phyloP scores from a whole-genome alignment of 495 filamentous ascomycete species.

The Aspergillus sparsus region DNA sequence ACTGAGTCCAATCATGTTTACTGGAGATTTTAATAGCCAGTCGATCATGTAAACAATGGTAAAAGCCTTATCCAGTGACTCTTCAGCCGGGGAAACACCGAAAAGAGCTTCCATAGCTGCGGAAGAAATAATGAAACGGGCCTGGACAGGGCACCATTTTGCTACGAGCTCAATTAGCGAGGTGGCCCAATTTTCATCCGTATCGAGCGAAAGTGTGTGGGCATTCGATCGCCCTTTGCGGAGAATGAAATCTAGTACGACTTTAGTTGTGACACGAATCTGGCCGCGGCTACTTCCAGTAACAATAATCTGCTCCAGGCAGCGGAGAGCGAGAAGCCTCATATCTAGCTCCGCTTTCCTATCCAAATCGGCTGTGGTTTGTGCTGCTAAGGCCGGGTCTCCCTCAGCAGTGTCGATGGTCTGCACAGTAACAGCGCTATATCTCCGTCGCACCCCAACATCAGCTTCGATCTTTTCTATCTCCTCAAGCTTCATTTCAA shows the following conservation, averaged over 20 bases:
- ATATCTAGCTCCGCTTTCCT: constrained; percentile 82
- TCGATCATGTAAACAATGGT: constrained; percentile 73
- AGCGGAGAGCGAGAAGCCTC: constrained; percentile 77
- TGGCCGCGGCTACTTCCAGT: constrained; percentile 72
- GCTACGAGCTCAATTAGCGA: constrained; percentile 74
- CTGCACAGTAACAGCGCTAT: constrained; percentile 75
- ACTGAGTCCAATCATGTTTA: constrained; percentile 91
- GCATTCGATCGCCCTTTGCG: constrained; percentile 43
- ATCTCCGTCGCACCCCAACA: constrained; percentile 57
- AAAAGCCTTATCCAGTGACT: constrained; percentile 66
- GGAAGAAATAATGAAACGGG: constrained; percentile 83
- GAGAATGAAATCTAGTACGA: constrained; percentile 70
- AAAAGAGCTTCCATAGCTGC: constrained; percentile 74
- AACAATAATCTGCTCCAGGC: constrained; percentile 75
- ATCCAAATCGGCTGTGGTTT: constrained; percentile 79
- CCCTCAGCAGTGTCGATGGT: constrained; percentile 67
- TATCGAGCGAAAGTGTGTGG: constrained; percentile 14
- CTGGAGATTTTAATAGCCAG: constrained; percentile 77
- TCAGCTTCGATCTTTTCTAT: constrained; percentile 68
- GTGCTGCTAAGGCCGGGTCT: constrained; percentile 70
- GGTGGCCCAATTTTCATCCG: constrained; percentile 67
- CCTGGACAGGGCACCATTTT: constrained; percentile 86
- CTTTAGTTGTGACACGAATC: constrained; percentile 68
- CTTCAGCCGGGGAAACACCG: constrained; percentile 62
- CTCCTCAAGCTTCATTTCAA: constrained; percentile 61